Evolutionary conservation across 176 grass and related monocot species (phyloP).

Genomic region (Bothriochloa decipiens): DNA sequence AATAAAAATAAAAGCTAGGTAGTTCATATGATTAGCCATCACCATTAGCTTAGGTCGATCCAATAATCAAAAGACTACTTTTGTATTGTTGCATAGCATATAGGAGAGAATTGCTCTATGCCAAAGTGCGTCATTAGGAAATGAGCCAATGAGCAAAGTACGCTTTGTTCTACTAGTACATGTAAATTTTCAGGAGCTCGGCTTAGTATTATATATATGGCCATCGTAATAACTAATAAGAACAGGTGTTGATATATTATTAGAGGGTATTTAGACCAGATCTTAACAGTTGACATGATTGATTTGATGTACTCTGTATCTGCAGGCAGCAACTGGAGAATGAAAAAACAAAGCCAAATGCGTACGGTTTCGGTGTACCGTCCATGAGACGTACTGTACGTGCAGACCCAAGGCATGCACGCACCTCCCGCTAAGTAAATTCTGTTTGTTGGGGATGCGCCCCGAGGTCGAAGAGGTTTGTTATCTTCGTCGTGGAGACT

Average conservation of each 20-base stretch:
- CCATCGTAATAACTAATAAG: background rate
- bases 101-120: background rate
- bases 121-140: background rate
- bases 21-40: conserved; percentile 34
- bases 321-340: background rate
- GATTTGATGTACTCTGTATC: background rate
- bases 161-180: background rate
- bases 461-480: too few species aligned
- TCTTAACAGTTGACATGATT: background rate
- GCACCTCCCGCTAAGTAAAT: background rate
- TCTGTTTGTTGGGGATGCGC: too few species aligned
- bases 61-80: conserved; percentile 20
- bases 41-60: conserved; percentile 12
- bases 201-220: background rate
- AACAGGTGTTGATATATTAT: background rate
- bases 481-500: too few species aligned
- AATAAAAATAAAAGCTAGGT: background rate
- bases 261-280: conserved; percentile 7
- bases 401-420: background rate
- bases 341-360: background rate
- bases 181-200: conserved; percentile 17
- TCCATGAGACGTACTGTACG: background rate
- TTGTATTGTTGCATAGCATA: conserved; percentile 24
- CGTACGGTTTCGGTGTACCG: conserved; percentile 21
- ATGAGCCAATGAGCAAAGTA: background rate